Evolutionary conservation across 176 grass and related monocot species (phyloP), one percentile per base, ranked within the genome.

Genomic region (Zea mays): DNA sequence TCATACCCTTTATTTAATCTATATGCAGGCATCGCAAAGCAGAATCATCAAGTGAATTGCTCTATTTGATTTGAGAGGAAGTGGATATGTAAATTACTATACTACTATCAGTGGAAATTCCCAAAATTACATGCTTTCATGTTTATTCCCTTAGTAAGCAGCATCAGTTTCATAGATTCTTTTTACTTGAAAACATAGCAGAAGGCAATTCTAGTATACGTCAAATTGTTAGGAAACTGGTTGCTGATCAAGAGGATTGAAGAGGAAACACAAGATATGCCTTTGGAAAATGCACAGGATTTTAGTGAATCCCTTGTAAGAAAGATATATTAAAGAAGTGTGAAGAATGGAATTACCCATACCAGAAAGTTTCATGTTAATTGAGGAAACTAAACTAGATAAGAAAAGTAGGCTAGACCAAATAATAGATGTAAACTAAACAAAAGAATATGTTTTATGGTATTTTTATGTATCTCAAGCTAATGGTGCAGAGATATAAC

Each of bases 21-120:
- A 45, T 82, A 73, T 87, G 79, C 84, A 99, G 96, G 96, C 74
- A 83, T 87, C 61, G 84, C 90, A 73, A 93, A 91, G 88, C 78
- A 93, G 78, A 73, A 67, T 62, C 88, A 81, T 77, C 84, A 51
- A 58, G 74, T 99, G 46, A 94, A 89, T 87, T 96, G 92, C 69
- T 90, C 90, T 73, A 84, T 50, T 39, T 77, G 66, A 89, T 81
- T 58, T 83, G 41, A 86, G 74, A 76, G 15, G 19, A 84, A 72
- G 37, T 71, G 19, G 19, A 84, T 66, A 14, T 81, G 47, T 60
- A 65, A 58, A 62, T 60, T 52, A 51, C 57, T 76, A 85, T 20
- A 85, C 48, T 65, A 66, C 72, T 67, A 81, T 73, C 49, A 81
- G 64, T 65, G 17, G 76, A 76, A 76, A 59, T 3, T 0, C 36